These are phyloP conservation scores for Apiotrichum akiyoshidainum DNA, from an alignment of 1,284 basidiomycete genomes.

Conservation along the genomic window DNA sequence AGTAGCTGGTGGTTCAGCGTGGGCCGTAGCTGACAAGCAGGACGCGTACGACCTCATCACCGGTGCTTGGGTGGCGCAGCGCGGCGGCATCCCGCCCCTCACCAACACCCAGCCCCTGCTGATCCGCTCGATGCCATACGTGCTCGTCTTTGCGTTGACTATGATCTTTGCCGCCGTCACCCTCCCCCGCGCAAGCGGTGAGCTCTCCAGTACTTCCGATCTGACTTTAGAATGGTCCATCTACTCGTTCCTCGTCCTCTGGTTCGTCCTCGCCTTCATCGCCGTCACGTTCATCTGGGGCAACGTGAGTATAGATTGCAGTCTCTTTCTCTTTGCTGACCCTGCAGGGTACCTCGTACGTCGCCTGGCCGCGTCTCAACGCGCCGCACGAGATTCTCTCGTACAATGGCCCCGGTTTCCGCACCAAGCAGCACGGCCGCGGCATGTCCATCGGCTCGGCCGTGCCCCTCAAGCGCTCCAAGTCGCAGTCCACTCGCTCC, in stretches of 20 bases:
- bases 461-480: conserved; percentile 37
- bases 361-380: conserved; percentile 88
- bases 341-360: conserved; percentile 59
- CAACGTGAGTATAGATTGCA: conserved; percentile 52
- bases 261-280: conserved; percentile 64
- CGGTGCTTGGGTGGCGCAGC: conserved; percentile 78
- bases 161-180: conserved; percentile 81
- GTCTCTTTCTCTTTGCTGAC: not conserved
- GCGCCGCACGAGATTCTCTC: conserved; percentile 78
- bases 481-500: conserved; percentile 31
- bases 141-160: conserved; percentile 74
- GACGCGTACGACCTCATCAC: conserved; percentile 94
- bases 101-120: conserved; percentile 74
- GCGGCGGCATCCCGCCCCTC: conserved; percentile 66
- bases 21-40: conserved; percentile 82
- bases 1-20: too few relatives aligned
- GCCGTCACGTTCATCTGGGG: conserved; percentile 68
- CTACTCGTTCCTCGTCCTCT: conserved; percentile 68
- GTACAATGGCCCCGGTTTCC: conserved; percentile 82
- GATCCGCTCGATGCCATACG: conserved; percentile 83
- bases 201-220: conserved; percentile 34
- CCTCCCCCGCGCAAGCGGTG: conserved; percentile 77
- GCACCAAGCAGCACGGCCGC: conserved; percentile 71
- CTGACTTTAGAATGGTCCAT: conserved; percentile 32
- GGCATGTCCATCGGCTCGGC: conserved; percentile 55